Conservation (phyloP, 129 eudicot species). For the Saposhnikovia divaricata region DNA sequence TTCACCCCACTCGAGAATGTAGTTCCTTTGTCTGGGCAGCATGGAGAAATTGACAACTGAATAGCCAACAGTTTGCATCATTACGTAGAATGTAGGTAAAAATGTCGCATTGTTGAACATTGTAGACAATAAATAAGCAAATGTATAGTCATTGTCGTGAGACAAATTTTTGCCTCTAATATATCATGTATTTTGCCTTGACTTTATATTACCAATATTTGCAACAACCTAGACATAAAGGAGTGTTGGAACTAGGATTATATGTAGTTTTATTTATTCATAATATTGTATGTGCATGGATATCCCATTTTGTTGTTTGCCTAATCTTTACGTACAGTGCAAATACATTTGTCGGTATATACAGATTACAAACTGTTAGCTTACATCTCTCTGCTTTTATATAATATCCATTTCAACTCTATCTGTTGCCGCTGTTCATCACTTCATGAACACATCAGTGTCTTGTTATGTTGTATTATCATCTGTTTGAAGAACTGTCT, state of each 20-base stretch:
- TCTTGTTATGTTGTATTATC: too few relatives aligned
- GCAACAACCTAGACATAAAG: neutral
- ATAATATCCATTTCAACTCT: neutral
- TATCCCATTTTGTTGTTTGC: neutral
- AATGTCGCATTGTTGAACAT: neutral
- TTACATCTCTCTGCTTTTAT: too few relatives aligned
- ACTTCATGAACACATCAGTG: too few relatives aligned
- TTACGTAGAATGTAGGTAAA: neutral
- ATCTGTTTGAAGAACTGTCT: too few relatives aligned
- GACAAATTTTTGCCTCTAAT: neutral
- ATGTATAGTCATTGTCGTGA: neutral
- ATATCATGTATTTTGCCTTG: neutral
- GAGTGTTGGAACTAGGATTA: neutral
- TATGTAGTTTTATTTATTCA: neutral
- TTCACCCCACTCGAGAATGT: conserved; percentile 52
- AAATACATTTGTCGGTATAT: too few relatives aligned
- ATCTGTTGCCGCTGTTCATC: neutral
- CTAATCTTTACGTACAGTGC: neutral
- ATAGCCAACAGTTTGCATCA: neutral
- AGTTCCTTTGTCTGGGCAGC: neutral
- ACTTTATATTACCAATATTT: neutral
- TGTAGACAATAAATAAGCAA: neutral
- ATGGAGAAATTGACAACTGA: conserved; percentile 1
- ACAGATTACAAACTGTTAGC: too few relatives aligned
- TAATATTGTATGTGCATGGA: neutral